Conservation (phyloP, 495 filamentous ascomycete species). For the Cryomyces minteri region DNA sequence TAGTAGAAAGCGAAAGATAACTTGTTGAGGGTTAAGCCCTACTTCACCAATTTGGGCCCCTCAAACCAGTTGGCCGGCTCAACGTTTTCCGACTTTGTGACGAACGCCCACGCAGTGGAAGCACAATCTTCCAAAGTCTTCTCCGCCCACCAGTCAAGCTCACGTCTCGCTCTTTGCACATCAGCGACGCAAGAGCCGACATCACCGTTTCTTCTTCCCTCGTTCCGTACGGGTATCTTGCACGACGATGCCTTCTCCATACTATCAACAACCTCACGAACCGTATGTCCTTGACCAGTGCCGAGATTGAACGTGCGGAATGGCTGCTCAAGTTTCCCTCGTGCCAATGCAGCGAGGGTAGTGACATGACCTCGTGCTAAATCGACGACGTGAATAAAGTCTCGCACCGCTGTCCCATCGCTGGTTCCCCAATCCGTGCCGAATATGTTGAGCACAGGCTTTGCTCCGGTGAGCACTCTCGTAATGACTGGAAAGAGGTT, state of each 20-base stretch:
- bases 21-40: too few relatives aligned
- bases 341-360: conserved; percentile 20
- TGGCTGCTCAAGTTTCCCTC: conserved; percentile 5
- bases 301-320: conserved; percentile 21
- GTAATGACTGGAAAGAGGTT: conserved; percentile 45
- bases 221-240: conserved; percentile 11
- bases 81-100: too few relatives aligned
- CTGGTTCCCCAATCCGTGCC: conserved; percentile 43
- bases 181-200: conserved; percentile 20
- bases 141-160: conserved; percentile 16
- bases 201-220: conserved; percentile 14
- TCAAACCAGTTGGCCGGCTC: too few relatives aligned
- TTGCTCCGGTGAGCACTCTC: conserved; percentile 37
- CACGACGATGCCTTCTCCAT: conserved; percentile 11
- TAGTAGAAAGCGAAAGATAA: too few relatives aligned
- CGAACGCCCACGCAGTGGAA: conserved; percentile 13
- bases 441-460: conserved; percentile 35
- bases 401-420: conserved; percentile 27
- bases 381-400: conserved; percentile 46
- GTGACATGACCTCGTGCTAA: conserved; percentile 47
- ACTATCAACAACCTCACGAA: conserved; percentile 16
- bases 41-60: too few relatives aligned
- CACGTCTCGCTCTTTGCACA: conserved; percentile 12
- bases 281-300: conserved; percentile 17
- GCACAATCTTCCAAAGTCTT: conserved; percentile 15